Base-by-base conservation (phyloP, 78 protist species). In the Dictyostelium purpureum region DNA sequence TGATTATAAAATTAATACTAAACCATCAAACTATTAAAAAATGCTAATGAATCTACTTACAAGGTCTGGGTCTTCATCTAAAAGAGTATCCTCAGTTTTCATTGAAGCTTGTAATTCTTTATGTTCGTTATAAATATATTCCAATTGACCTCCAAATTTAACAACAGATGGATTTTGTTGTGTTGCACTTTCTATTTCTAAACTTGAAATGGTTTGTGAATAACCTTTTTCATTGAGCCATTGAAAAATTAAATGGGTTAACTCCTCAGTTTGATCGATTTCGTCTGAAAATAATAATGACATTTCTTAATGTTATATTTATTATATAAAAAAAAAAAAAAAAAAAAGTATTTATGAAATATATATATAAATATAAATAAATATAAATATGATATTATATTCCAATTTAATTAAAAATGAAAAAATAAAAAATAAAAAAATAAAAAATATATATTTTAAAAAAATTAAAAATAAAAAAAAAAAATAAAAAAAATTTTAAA, bases 161-260 rank as follows among this genome's bases (percentile, higher is more conserved):
- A 85, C 79, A 24, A 21, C 7, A 1, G 42, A 37, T 24, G 35
- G 5, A 59, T 70, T 70, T 45, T 85, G 76, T 10, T 14, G 52
- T 10, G 38, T 38, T 16, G 51, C 80, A 57, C 56, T 35, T 9
- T 85, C 71, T 4, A 16, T 11, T 59, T 85, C 76, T 28, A 85
- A 51, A 7, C 77, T 4, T 38, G 21, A 28, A 14, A 85, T 56
- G 16, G 91, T 28, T 6, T 85, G 54, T n/a, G 35, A 10, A 45
- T 57, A 73, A 38, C 91, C 91, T 49, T 69, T 71, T 73, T 85
- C 91, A 4, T 70, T 57, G 19, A 85, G 47, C 91, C 91, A 85
- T 59, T 85, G 91, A 54, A 76, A 73, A 21, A 85, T 38, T 40
- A 85, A 37, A 18, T 51, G 56, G 11, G 83, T 61, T 16, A 85